A percentile compares a stretch with the other conserved stretches of the same genome.
These are phyloP conservation scores for Acacia crassicarpa DNA, from an alignment of 306 rosid species.

Conservation along the genomic window DNA sequence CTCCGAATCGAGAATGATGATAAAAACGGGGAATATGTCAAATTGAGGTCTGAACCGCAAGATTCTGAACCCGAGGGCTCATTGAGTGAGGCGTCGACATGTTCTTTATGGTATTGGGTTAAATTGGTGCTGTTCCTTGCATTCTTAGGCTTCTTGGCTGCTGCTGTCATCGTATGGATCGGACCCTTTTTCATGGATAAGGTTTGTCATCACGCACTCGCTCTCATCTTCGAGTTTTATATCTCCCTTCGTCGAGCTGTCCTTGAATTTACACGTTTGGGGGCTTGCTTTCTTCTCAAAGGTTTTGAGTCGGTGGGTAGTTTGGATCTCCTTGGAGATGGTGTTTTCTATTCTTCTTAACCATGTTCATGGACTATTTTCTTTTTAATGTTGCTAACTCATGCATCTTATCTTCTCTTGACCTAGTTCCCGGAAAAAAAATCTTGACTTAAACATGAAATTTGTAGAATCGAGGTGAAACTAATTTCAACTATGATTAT, in stretches of 20 bases:
- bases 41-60: slow-evolving; percentile 38
- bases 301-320: neutral
- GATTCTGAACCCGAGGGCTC: slow-evolving; percentile 31
- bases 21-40: slow-evolving; percentile 55
- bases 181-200: slow-evolving; percentile 81
- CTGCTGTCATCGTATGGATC: slow-evolving; percentile 71
- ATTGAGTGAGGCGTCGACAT: slow-evolving; percentile 28
- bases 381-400: neutral
- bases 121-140: slow-evolving; percentile 52
- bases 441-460: neutral
- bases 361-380: neutral
- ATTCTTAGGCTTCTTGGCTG: slow-evolving; percentile 62
- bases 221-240: neutral
- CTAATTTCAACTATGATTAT: neutral
- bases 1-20: slow-evolving; percentile 48
- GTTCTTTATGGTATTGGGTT: slow-evolving; percentile 63
- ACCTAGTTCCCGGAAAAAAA: neutral
- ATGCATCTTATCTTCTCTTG: neutral
- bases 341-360: neutral
- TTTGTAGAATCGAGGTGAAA: neutral
- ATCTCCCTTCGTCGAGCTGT: neutral
- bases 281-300: slow-evolving; percentile 17
- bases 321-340: neutral
- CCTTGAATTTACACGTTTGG: slow-evolving; percentile 17
- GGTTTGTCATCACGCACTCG: slow-evolving; percentile 42